These are phyloP conservation scores for Thraustochytrium striatum DNA, from an alignment of 352 stramenopile genomes.

Conservation along the genomic window DNA sequence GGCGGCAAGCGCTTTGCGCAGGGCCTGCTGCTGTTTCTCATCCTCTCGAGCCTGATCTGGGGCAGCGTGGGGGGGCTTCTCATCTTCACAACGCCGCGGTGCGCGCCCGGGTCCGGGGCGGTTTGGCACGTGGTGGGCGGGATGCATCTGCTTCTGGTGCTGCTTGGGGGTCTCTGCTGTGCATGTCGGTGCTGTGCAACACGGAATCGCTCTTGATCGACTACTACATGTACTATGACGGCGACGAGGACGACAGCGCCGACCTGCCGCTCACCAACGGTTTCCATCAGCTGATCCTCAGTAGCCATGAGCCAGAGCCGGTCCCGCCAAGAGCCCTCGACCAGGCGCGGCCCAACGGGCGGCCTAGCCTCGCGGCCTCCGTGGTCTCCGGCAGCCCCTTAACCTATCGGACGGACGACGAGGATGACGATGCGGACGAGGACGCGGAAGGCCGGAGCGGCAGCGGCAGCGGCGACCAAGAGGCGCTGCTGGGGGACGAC, in stretches of 20 bases:
- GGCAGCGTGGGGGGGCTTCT: background rate
- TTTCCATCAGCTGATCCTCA: too few relatives aligned
- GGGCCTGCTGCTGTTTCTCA: background rate
- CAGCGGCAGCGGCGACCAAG: background rate
- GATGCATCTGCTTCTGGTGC: constrained; percentile 2
- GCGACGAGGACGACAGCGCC: background rate
- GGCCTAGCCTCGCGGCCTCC: too few relatives aligned
- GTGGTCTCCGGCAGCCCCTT: too few relatives aligned
- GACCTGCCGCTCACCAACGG: background rate
- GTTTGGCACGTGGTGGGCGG: background rate
- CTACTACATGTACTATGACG: background rate
- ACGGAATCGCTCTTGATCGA: background rate
- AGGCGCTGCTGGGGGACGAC: background rate
- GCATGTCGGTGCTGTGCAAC: constrained; percentile 4
- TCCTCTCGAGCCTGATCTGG: constrained; percentile 7
- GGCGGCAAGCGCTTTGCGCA: background rate
- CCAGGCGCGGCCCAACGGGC: too few relatives aligned
- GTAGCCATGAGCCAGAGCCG: too few relatives aligned
- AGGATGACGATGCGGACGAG: too few relatives aligned
- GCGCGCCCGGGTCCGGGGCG: background rate
- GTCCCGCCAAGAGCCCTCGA: too few relatives aligned
- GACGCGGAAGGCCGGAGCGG: too few relatives aligned
- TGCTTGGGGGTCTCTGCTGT: background rate
- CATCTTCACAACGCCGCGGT: background rate
- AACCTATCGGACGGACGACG: too few relatives aligned